A percentile compares a stretch with the other conserved stretches of the same genome.
phyloP scores from a whole-genome alignment of 495 filamentous ascomycete species.

The Letharia lupina region DNA sequence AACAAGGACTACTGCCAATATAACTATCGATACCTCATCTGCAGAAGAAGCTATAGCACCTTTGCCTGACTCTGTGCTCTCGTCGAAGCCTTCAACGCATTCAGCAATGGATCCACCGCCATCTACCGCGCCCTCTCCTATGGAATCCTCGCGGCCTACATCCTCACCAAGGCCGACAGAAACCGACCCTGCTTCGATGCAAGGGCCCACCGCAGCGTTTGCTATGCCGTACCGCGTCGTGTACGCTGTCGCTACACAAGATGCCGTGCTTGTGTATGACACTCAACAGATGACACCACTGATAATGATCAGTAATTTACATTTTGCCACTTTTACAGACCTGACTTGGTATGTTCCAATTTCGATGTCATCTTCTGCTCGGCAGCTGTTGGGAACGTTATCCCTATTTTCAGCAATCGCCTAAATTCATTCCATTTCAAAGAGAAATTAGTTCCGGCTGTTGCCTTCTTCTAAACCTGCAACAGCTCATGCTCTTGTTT shows the following conservation, averaged over 20 bases:
- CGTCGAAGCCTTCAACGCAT: slow-evolving; percentile 44
- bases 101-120: slow-evolving; percentile 78
- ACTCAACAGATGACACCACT: slow-evolving; percentile 93
- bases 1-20: slow-evolving; percentile 65
- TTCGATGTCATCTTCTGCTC: not conserved
- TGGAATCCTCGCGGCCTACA: slow-evolving; percentile 33
- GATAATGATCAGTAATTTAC: slow-evolving; percentile 88
- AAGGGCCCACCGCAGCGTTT: slow-evolving; percentile 63
- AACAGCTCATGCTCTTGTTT: not conserved
- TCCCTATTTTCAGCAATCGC: not conserved
- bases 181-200: slow-evolving; percentile 42
- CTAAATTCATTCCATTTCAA: not conserved
- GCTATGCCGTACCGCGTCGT: slow-evolving; percentile 84
- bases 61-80: slow-evolving; percentile 72
- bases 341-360: slow-evolving; percentile 67
- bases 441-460: not conserved
- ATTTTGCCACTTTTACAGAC: slow-evolving; percentile 96
- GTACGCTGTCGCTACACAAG: slow-evolving; percentile 95
- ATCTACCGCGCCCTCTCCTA: slow-evolving; percentile 33
- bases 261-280: slow-evolving; percentile 92
- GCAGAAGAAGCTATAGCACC: slow-evolving; percentile 73
- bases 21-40: slow-evolving; percentile 89
- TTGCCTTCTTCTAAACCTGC: not conserved
- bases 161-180: slow-evolving; percentile 47
- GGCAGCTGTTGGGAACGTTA: not conserved